Evolutionary conservation across 1,284 basidiomycete species (phyloP).

Genomic region (Ceratobasidium sp.): DNA sequence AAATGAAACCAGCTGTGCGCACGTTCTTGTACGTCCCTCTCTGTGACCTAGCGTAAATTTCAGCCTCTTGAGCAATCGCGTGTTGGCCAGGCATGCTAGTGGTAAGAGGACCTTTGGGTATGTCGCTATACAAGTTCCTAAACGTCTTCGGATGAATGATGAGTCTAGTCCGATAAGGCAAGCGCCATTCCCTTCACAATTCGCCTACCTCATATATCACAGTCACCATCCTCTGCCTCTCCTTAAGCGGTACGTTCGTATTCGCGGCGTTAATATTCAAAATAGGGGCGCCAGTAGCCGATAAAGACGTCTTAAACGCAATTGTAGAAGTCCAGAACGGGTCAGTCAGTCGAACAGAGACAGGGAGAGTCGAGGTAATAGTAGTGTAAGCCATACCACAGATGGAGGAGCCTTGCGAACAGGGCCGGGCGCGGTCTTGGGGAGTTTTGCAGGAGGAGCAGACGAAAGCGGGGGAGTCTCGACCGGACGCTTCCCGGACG

Average conservation of each 20-base stretch:
- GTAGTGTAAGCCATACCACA: constrained; percentile 24
- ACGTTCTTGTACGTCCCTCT: constrained; percentile 85
- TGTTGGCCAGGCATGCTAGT: constrained; percentile 70
- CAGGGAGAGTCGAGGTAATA: neutral
- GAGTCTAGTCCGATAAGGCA: constrained; percentile 60
- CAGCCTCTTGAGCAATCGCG: constrained; percentile 78
- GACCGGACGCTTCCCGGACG: constrained; percentile 18
- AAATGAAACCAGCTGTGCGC: constrained; percentile 48
- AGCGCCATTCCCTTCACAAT: too few species aligned
- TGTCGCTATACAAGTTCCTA: constrained; percentile 66
- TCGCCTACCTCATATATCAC: constrained; percentile 63
- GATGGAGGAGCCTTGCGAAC: constrained; percentile 36
- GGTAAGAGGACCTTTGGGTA: constrained; percentile 61
- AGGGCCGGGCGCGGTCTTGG: constrained; percentile 29
- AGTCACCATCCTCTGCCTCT: constrained; percentile 63
- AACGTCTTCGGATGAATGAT: constrained; percentile 71
- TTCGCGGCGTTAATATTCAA: constrained; percentile 70
- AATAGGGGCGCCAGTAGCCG: constrained; percentile 67
- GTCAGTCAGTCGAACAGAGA: constrained; percentile 17
- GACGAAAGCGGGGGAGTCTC: constrained; percentile 19
- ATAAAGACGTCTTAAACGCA: constrained; percentile 26
- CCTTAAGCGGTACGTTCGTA: constrained; percentile 71
- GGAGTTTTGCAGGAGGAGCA: constrained; percentile 29
- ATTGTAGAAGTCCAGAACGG: neutral
- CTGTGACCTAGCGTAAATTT: constrained; percentile 74